Conservation (phyloP, 106 monocot genomes). For the Allium sativum region DNA sequence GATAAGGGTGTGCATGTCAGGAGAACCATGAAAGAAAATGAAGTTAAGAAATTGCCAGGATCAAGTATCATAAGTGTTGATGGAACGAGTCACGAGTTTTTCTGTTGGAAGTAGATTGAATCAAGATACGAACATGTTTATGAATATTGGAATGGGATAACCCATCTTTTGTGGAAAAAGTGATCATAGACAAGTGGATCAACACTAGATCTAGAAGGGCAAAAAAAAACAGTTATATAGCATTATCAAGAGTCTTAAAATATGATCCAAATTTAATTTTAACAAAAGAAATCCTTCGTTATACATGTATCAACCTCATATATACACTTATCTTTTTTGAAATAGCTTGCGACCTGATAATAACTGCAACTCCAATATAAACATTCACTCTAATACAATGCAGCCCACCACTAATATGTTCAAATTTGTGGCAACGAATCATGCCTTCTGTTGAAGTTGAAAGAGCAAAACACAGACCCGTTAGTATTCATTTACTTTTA, state of each 20-base stretch:
- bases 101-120: conserved; percentile 10
- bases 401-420: no score
- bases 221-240: conserved; percentile 5
- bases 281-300: no score
- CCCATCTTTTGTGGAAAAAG: not conserved
- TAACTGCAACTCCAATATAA: no score
- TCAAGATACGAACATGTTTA: conserved; percentile 8
- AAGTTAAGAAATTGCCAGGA: conserved; percentile 17
- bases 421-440: no score
- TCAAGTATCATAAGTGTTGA: conserved; percentile 17
- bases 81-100: conserved; percentile 12
- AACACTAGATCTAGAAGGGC: conserved; percentile 9
- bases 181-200: conserved; percentile 3
- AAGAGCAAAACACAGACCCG: no score
- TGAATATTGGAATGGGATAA: conserved; percentile 7
- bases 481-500: no score
- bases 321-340: no score
- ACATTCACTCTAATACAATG: no score
- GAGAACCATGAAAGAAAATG: conserved; percentile 9
- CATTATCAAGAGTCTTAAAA: conserved; percentile 26
- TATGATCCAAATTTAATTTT: no score
- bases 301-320: no score
- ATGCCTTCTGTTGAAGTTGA: no score
- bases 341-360: no score
- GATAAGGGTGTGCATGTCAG: conserved; percentile 5